phyloP scores from a whole-genome alignment of 805 yeast genomes.

The Diddensiella caesifluorescens region DNA sequence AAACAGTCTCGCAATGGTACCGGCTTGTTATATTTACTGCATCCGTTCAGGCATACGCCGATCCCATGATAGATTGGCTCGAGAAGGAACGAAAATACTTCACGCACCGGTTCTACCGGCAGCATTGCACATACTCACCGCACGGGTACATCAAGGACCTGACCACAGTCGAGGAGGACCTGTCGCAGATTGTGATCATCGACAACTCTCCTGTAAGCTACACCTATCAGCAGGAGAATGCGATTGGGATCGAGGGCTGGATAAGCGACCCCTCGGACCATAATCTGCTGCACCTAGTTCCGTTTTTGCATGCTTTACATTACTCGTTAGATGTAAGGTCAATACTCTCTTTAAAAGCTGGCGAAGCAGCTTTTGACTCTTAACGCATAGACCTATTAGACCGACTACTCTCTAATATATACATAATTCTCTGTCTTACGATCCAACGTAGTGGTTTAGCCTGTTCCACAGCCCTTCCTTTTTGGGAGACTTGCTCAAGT shows the following conservation, averaged over 20 bases:
- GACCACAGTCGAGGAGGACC: slow-evolving; percentile 46
- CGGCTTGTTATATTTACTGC: slow-evolving; percentile 91
- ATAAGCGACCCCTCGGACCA: slow-evolving; percentile 90
- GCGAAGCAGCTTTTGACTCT: slow-evolving; percentile 55
- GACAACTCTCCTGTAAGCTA: slow-evolving; percentile 94
- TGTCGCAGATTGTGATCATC: slow-evolving; percentile 65
- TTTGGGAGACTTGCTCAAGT: neutral
- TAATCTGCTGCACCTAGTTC: slow-evolving; percentile 74
- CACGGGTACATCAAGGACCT: slow-evolving; percentile 81
- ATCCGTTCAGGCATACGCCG: slow-evolving; percentile 90
- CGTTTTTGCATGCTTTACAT: slow-evolving; percentile 70
- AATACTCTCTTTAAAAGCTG: slow-evolving; percentile 66
- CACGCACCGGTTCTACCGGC: slow-evolving; percentile 63
- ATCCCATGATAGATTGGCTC: slow-evolving; percentile 90
- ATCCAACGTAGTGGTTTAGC: slow-evolving; percentile 13
- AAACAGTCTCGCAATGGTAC: slow-evolving; percentile 79
- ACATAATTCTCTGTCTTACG: neutral
- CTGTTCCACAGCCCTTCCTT: slow-evolving; percentile 14
- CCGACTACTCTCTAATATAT: neutral
- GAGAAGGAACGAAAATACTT: slow-evolving; percentile 59
- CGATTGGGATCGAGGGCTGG: slow-evolving; percentile 95
- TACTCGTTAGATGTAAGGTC: slow-evolving; percentile 80
- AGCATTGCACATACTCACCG: slow-evolving; percentile 63
- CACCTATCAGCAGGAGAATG: slow-evolving; percentile 77
- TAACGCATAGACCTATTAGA: no score